phyloP scores from a whole-genome alignment of 78 protist species.

The Guillardia theta region DNA sequence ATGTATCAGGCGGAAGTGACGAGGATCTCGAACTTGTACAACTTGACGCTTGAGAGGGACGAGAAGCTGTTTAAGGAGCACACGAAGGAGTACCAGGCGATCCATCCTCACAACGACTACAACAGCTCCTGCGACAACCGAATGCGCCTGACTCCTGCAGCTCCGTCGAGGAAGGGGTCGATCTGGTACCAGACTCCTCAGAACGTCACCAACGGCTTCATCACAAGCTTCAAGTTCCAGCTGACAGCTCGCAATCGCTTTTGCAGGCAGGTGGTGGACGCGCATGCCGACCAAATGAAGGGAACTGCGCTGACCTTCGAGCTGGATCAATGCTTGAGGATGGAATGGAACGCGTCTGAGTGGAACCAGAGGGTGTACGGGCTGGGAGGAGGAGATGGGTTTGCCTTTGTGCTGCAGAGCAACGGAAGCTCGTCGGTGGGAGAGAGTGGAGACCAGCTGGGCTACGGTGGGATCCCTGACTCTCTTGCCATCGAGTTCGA shows the following conservation, averaged over 20 bases:
- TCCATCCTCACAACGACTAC: background rate
- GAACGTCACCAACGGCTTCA: background rate
- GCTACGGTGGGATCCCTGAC: background rate
- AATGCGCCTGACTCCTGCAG: background rate
- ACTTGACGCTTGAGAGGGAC: background rate
- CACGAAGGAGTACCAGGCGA: background rate
- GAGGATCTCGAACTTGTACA: background rate
- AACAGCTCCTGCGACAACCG: background rate
- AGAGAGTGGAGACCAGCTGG: background rate
- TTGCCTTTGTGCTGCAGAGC: background rate
- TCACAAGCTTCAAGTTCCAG: background rate
- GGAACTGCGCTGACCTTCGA: background rate
- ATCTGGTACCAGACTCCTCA: background rate
- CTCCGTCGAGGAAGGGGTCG: background rate
- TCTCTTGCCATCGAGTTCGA: conserved; percentile 3
- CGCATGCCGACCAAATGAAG: background rate
- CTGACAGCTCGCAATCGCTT: conserved; percentile 11
- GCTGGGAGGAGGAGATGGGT: conserved; percentile 10
- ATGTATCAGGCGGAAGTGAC: background rate
- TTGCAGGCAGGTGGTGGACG: background rate
- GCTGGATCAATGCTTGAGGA: background rate
- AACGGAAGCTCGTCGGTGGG: background rate
- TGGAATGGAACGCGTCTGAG: background rate
- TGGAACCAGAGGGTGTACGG: background rate
- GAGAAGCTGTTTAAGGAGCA: background rate